Evolutionary conservation across 2,329 filamentous ascomycete genomes (phyloP).

Genomic region (Thelonectria discophora): DNA sequence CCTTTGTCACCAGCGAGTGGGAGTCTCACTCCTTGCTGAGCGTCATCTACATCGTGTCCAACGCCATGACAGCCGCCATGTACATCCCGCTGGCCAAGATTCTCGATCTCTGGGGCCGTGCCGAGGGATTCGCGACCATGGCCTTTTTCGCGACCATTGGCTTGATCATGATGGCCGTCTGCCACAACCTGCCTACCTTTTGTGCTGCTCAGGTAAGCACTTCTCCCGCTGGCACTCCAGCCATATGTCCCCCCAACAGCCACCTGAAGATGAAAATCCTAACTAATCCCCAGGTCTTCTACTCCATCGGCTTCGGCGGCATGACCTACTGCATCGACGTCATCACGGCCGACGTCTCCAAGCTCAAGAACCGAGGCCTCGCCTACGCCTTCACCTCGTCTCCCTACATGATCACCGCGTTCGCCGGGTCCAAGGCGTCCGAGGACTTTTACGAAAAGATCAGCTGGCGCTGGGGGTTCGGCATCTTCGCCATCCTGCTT

Average conservation of each 20-base stretch:
- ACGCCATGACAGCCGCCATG: slow-evolving; percentile 64
- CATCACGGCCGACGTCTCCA: slow-evolving; percentile 69
- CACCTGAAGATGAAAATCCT: too few species aligned
- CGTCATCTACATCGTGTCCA: slow-evolving; percentile 62
- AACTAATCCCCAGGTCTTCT: slow-evolving; percentile 57
- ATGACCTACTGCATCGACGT: slow-evolving; percentile 68
- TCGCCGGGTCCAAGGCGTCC: slow-evolving; percentile 37
- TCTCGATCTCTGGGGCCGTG: slow-evolving; percentile 70
- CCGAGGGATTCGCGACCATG: slow-evolving; percentile 67
- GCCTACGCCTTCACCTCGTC: slow-evolving; percentile 50
- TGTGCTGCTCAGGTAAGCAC: slow-evolving; percentile 57
- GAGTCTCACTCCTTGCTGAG: slow-evolving; percentile 62
- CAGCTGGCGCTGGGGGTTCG: slow-evolving; percentile 52
- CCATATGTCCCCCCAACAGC: too few species aligned
- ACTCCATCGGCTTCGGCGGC: slow-evolving; percentile 66
- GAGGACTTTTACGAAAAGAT: slow-evolving; percentile 22
- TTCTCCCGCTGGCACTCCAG: too few species aligned
- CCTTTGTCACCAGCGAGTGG: slow-evolving; percentile 62
- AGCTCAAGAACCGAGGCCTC: slow-evolving; percentile 47
- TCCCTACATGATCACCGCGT: slow-evolving; percentile 55
- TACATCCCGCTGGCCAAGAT: slow-evolving; percentile 71
- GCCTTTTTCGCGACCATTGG: slow-evolving; percentile 57
- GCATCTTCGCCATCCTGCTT: slow-evolving; percentile 69
- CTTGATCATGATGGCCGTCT: slow-evolving; percentile 71
- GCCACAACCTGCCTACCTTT: slow-evolving; percentile 51